phyloP scores from a whole-genome alignment of 2,329 filamentous ascomycete genomes.

The Epichloe gansuensis region DNA sequence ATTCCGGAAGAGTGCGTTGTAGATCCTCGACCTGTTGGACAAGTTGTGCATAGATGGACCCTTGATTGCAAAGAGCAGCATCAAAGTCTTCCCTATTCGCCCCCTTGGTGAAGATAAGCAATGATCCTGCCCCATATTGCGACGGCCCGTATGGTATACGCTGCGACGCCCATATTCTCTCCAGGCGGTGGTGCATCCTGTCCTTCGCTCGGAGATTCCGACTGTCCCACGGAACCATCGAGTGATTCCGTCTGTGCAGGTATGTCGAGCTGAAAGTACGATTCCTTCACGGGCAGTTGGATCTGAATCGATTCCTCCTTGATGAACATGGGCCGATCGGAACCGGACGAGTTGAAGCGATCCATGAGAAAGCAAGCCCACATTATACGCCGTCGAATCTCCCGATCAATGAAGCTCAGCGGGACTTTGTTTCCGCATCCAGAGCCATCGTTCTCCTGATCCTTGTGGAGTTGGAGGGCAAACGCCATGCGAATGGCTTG shows the following conservation, averaged over 20 bases:
- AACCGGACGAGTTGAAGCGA: constrained; percentile 90
- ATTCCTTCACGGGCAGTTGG: constrained; percentile 82
- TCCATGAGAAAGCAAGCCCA: constrained; percentile 99
- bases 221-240: constrained; percentile 55
- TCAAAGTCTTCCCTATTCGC: constrained; percentile 59
- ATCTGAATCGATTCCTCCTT: constrained; percentile 82
- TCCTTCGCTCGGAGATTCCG: constrained; percentile 49
- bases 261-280: constrained; percentile 82
- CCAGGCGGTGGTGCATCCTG: constrained; percentile 54
- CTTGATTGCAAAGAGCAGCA: constrained; percentile 61
- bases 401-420: constrained; percentile 81
- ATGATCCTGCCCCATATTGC: constrained; percentile 85
- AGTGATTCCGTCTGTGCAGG: constrained; percentile 77
- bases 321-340: constrained; percentile 82
- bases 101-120: constrained; percentile 81
- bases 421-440: constrained; percentile 49
- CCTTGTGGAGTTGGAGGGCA: constrained; percentile 83
- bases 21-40: constrained; percentile 61
- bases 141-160: constrained; percentile 77
- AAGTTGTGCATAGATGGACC: constrained; percentile 65
- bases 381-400: constrained; percentile 89
- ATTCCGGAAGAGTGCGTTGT: constrained; percentile 53
- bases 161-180: constrained; percentile 88
- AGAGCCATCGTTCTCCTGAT: constrained; percentile 67
- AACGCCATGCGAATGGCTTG: constrained; percentile 97